Evolutionary conservation across 2,329 filamentous ascomycete species (phyloP), one percentile per base, ranked within the genome.

Genomic region (Xylariaceae sp.): DNA sequence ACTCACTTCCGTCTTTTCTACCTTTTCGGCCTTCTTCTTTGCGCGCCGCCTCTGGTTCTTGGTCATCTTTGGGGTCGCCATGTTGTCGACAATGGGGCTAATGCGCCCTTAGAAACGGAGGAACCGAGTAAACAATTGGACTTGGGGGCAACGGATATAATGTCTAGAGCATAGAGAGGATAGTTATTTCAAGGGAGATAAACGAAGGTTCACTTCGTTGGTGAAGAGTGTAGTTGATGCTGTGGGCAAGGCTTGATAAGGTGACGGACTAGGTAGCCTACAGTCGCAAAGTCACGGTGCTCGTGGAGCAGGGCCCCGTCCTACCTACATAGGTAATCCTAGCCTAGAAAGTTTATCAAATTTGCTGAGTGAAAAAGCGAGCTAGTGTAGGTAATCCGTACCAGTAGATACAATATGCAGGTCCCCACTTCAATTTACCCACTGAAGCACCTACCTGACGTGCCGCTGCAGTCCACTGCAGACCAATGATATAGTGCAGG

Each of bases 21-120:
- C 87, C 79, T 96, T 96, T 72, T 91, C 86, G 69, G 92, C 90
- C 87, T 96, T 97, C 85, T 95, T 96, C 81, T 94, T 93, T 45
- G 92, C 90, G 74, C 94, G 87, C 74, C 92, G 86, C 80, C 93
- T 88, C 77, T 96, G 92, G 77, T 97, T 97, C 81, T 97, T 98
- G 74, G 89, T 92, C 80, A 89, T 87, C 79, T 94, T 96, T 65
- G 82, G 75, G 64, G 79, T 74, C 69, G 84, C 85, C 86, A 88
- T 88, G 71, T 74, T 79, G 75, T 66, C 58, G 33, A 41, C 51
- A 21, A 54, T 29, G 52, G 39, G 43, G 61, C 60, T 50, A 52
- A 46, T 50, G 63, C 62, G 59, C 63, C 47, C 57, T 51, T 52
- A 24, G 26, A 16, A 50, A 47, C 23, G 28, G 26, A 47, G 19